These are phyloP conservation scores for Diddensiella transvaalensis DNA, from an alignment of 805 yeast species.

Conservation along the genomic window DNA sequence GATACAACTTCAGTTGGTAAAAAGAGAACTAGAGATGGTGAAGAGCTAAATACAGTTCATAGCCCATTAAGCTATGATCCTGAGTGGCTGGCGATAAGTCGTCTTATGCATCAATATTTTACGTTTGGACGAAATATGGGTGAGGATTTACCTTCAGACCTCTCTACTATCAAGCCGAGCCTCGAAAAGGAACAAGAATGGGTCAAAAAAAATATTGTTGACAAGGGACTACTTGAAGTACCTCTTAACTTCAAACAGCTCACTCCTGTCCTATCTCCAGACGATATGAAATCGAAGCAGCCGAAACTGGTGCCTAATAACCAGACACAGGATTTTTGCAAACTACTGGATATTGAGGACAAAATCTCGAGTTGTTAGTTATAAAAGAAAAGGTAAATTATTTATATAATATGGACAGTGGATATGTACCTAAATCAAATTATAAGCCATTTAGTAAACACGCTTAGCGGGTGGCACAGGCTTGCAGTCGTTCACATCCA, in stretches of 20 bases:
- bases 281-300: slow-evolving; percentile 5
- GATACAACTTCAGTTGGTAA: slow-evolving; percentile 1
- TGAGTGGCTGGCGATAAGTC: slow-evolving; percentile 37
- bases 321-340: slow-evolving; percentile 30
- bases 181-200: slow-evolving; percentile 27
- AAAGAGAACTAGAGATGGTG: slow-evolving; percentile 9
- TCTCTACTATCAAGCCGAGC: slow-evolving; percentile 5
- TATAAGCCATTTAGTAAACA: slow-evolving; percentile 62
- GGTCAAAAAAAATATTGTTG: slow-evolving; percentile 30
- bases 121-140: not conserved
- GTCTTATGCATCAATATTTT: slow-evolving; percentile 26
- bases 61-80: slow-evolving; percentile 30
- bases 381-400: too few species aligned
- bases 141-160: not conserved
- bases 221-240: slow-evolving; percentile 23
- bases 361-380: too few species aligned
- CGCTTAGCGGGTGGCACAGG: slow-evolving; percentile 96
- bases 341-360: slow-evolving; percentile 24
- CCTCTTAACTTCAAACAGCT: slow-evolving; percentile 29
- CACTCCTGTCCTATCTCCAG: slow-evolving; percentile 3
- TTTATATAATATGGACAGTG: slow-evolving; percentile 6
- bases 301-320: slow-evolving; percentile 23
- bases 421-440: slow-evolving; percentile 3
- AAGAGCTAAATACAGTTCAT: slow-evolving; percentile 1
- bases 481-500: slow-evolving; percentile 90